phyloP scores from a whole-genome alignment of 148 eudicot genomes.

The Vaccinium darrowii region DNA sequence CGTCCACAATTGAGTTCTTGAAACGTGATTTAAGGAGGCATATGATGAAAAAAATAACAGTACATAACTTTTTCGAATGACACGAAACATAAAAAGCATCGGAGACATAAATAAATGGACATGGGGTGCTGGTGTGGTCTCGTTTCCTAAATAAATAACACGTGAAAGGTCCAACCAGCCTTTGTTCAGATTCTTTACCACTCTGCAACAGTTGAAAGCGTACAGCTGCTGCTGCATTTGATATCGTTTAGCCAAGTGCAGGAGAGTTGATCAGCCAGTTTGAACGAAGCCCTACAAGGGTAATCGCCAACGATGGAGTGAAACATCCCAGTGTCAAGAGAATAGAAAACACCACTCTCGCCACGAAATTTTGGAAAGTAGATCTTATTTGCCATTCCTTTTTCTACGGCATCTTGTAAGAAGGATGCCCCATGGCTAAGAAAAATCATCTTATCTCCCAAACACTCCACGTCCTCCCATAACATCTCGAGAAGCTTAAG shows the following conservation, averaged over 20 bases:
- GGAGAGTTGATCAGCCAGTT: neutral
- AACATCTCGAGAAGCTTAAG: neutral
- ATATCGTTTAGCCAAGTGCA: neutral
- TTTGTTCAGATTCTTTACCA: neutral
- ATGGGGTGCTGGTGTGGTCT: too few species aligned
- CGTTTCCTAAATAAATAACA: neutral
- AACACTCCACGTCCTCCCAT: neutral
- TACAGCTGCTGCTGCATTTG: too few species aligned
- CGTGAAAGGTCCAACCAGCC: neutral
- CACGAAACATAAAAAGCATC: too few species aligned
- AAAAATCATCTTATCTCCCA: neutral
- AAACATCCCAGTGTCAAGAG: neutral
- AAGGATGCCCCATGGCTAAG: neutral
- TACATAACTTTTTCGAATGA: too few species aligned
- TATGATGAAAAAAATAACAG: too few species aligned
- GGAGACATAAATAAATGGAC: too few species aligned
- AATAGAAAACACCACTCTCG: neutral
- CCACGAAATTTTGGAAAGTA: slow-evolving; percentile 1
- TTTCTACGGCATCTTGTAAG: neutral
- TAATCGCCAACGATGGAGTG: neutral
- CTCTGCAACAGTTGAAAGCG: neutral
- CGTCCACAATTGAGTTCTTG: too few species aligned
- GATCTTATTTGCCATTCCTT: slow-evolving; percentile 3
- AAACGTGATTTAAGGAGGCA: too few species aligned
- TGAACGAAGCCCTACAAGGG: neutral